phyloP scores from a whole-genome alignment of 352 stramenopile genomes.

The Lagenidium sp. region DNA sequence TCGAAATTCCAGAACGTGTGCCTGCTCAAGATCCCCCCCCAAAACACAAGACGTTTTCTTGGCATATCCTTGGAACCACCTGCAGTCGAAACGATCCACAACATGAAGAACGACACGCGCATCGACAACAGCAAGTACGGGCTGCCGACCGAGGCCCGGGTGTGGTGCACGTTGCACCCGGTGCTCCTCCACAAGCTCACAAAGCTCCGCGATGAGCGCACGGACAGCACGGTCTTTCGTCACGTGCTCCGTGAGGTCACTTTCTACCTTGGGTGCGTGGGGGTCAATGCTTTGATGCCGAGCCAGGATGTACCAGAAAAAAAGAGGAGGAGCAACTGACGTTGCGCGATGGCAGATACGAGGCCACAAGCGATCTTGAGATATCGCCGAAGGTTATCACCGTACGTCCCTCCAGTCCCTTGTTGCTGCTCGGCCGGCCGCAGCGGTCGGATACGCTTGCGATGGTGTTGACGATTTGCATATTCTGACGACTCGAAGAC shows the following conservation, averaged over 20 bases:
- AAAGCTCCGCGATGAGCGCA: conserved; percentile 93
- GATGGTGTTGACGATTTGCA: too few species aligned
- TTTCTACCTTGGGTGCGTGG: conserved; percentile 94
- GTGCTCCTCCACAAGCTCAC: conserved; percentile 95
- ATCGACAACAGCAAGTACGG: conserved; percentile 60
- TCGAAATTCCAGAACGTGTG: too few species aligned
- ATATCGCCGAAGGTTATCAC: conserved; percentile 67
- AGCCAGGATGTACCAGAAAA: conserved; percentile 1
- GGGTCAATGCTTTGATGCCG: conserved; percentile 63
- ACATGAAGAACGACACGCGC: conserved; percentile 55
- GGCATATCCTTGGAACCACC: too few species aligned
- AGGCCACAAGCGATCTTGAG: conserved; percentile 65
- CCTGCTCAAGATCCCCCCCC: too few species aligned
- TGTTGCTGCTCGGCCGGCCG: too few species aligned
- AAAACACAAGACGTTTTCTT: too few species aligned
- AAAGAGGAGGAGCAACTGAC: not conserved
- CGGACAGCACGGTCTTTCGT: conserved; percentile 90
- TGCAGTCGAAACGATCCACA: conserved; percentile 3
- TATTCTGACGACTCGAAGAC: too few species aligned
- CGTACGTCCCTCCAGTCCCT: too few species aligned
- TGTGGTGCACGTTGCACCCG: conserved; percentile 85
- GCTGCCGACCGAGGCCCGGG: conserved; percentile 53
- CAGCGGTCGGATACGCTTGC: too few species aligned
- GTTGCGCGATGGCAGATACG: conserved; percentile 33
- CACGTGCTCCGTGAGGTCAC: conserved; percentile 96